Evolutionary conservation across 352 stramenopile species (phyloP).

Genomic region (Globisporangium iwayamae): DNA sequence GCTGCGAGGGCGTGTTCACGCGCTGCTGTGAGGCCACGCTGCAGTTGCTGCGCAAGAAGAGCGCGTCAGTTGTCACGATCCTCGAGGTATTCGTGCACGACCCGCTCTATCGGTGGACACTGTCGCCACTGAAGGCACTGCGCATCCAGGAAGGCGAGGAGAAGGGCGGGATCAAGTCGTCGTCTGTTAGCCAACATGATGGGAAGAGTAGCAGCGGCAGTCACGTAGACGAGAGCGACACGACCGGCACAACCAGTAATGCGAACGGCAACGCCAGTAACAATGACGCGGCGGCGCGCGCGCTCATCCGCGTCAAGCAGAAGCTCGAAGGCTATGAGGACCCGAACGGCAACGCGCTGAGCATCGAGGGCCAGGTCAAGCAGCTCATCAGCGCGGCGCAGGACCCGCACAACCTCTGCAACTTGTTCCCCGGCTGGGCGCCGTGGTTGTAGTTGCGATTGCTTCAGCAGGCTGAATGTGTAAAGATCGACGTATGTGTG

Average conservation of each 20-base stretch:
- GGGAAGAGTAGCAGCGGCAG: conserved; percentile 12
- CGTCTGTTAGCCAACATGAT: conserved; percentile 10
- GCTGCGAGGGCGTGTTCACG: conserved; percentile 95
- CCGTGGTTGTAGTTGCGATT: conserved; percentile 87
- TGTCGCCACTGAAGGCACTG: conserved; percentile 89
- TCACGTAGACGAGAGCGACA: conserved; percentile 17
- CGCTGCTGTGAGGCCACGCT: conserved; percentile 93
- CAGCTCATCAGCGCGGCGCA: conserved; percentile 95
- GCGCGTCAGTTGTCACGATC: conserved; percentile 95
- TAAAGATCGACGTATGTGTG: too few relatives aligned
- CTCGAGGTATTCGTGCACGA: conserved; percentile 99
- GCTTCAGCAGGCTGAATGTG: too few relatives aligned
- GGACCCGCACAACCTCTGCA: conserved; percentile 94
- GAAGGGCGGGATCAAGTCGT: conserved; percentile 14
- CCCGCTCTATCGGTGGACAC: conserved; percentile 98
- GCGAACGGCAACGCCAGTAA: conserved; percentile 17
- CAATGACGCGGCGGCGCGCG: conserved; percentile 89
- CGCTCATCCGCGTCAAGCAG: conserved; percentile 95
- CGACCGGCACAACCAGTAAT: neutral
- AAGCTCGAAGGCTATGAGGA: conserved; percentile 99
- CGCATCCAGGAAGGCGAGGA: conserved; percentile 68
- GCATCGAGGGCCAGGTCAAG: conserved; percentile 98
- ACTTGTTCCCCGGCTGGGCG: conserved; percentile 95
- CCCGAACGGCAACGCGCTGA: conserved; percentile 93
- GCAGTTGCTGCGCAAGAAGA: conserved; percentile 90